These are phyloP conservation scores for Brettanomyces naardenensis DNA, from an alignment of 805 yeast genomes.

Conservation along the genomic window DNA sequence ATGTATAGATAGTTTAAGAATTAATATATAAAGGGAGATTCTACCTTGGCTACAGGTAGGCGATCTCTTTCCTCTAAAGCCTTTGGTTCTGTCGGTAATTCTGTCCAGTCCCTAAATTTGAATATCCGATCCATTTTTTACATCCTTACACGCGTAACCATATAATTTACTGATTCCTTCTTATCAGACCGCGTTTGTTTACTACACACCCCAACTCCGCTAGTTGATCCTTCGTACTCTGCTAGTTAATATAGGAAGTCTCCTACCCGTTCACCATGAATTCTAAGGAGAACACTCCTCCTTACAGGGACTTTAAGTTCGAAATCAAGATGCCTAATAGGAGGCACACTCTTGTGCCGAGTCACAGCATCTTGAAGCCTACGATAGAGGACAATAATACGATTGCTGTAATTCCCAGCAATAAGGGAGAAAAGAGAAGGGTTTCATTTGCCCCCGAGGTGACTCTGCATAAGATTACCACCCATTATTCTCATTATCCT, in stretches of 20 bases:
- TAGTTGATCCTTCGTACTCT: too few species aligned
- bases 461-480: slow-evolving; percentile 42
- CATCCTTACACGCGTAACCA: too few species aligned
- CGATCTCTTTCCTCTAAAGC: neutral
- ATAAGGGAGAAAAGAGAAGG: slow-evolving; percentile 33
- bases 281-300: slow-evolving; percentile 3
- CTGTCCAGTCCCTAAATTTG: neutral
- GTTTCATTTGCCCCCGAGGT: slow-evolving; percentile 77
- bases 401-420: slow-evolving; percentile 28
- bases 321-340: slow-evolving; percentile 11
- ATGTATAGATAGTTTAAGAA: slow-evolving; percentile 16
- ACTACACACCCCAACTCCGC: too few species aligned
- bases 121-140: neutral
- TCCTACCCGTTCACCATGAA: neutral
- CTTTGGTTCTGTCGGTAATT: neutral
- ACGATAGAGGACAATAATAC: slow-evolving; percentile 26
- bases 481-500: slow-evolving; percentile 11
- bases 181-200: too few species aligned
- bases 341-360: slow-evolving; percentile 30
- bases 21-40: too few species aligned
- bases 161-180: too few species aligned
- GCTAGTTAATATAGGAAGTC: too few species aligned
- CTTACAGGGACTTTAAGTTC: slow-evolving; percentile 1
- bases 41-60: too few species aligned
- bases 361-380: slow-evolving; percentile 32